Conservation (phyloP, 2,329 filamentous ascomycete species). For the Colletotrichum sansevieriae region DNA sequence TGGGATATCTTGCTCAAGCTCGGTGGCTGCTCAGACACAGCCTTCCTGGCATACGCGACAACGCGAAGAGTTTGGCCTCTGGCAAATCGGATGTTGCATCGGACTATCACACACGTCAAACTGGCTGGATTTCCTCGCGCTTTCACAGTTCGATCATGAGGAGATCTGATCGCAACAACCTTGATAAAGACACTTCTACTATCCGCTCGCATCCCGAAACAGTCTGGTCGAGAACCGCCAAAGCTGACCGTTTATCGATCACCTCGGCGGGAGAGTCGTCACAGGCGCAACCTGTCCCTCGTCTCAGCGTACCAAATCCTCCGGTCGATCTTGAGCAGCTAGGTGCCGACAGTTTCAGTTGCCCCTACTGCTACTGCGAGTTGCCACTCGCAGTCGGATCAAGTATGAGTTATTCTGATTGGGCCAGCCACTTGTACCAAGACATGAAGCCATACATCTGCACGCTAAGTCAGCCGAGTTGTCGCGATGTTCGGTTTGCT, state of each 20-base stretch:
- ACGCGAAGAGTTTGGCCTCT: not conserved
- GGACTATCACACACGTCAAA: not conserved
- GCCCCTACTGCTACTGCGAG: not conserved
- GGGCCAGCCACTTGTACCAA: not conserved
- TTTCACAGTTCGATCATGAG: not conserved
- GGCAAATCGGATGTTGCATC: not conserved
- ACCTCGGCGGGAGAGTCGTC: not conserved
- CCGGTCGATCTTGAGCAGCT: not conserved
- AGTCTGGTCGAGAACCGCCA: not conserved
- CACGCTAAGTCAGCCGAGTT: not conserved
- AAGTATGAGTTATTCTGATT: not conserved
- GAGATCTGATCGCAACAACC: not conserved
- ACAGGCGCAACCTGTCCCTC: not conserved
- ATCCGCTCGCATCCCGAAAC: not conserved
- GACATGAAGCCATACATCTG: not conserved
- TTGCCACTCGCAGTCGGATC: not conserved
- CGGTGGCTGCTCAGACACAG: not conserved
- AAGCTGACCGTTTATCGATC: not conserved
- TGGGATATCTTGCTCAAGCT: not conserved
- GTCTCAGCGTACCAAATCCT: not conserved
- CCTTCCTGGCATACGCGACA: not conserved
- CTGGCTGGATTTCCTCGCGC: not conserved
- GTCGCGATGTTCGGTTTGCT: not conserved
- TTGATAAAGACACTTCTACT: not conserved
- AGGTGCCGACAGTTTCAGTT: not conserved